These are phyloP conservation scores for Chaetothyriales sp. DNA, from an alignment of 2,329 filamentous ascomycete species.

Conservation along the genomic window DNA sequence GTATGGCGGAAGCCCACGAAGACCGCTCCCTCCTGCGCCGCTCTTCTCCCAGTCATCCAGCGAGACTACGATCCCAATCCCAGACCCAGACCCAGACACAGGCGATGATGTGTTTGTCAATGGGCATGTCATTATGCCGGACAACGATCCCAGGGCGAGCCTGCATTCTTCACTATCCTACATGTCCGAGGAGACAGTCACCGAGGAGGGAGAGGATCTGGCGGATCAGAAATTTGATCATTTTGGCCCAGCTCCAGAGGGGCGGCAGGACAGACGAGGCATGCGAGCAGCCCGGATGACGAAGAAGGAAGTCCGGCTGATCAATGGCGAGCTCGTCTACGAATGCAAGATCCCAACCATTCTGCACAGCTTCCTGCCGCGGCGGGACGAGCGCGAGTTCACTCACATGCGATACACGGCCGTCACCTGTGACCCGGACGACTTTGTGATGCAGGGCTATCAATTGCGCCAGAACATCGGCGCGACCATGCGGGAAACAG, in stretches of 20 bases:
- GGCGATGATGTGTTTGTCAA: conserved; percentile 58
- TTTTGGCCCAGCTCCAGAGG: conserved; percentile 75
- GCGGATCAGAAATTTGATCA: conserved; percentile 48
- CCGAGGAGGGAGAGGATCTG: conserved; percentile 32
- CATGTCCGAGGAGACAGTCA: conserved; percentile 45
- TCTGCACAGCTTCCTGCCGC: conserved; percentile 86
- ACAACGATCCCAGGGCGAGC: conserved; percentile 40
- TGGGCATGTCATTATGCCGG: conserved; percentile 30
- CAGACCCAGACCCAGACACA: conserved; percentile 37
- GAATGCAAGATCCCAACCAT: conserved; percentile 99
- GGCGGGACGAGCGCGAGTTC: conserved; percentile 86
- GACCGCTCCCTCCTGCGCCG: conserved; percentile 77
- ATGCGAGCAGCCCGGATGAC: conserved; percentile 76
- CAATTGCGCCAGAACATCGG: conserved; percentile 86
- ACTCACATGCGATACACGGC: conserved; percentile 98
- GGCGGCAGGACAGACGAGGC: conserved; percentile 73
- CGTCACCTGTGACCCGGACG: conserved; percentile 93
- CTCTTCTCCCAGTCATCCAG: conserved; percentile 49
- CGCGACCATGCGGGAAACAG: conserved; percentile 69
- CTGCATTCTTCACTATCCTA: conserved; percentile 50
- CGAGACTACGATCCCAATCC: conserved; percentile 56
- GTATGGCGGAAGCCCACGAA: conserved; percentile 74
- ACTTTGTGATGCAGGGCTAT: conserved; percentile 78
- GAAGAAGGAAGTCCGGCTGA: conserved; percentile 84
- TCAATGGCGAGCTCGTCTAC: conserved; percentile 92